These are phyloP conservation scores for Leptodermis oblonga DNA, from an alignment of 257 asterid genomes.

Conservation along the genomic window DNA sequence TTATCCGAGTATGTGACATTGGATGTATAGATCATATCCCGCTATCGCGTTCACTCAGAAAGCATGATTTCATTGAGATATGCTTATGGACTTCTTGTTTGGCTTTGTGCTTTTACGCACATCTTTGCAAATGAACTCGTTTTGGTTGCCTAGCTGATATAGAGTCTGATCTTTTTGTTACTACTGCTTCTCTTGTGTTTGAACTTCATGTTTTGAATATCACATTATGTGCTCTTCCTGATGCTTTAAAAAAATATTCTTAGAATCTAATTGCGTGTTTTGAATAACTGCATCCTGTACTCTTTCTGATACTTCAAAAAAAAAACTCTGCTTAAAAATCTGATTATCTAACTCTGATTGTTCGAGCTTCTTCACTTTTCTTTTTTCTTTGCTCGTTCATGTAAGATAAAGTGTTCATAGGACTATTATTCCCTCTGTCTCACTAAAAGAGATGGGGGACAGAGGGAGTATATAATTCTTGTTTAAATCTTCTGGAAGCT, in stretches of 20 bases:
- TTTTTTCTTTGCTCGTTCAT: too few species aligned
- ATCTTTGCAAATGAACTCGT: too few species aligned
- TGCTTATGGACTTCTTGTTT: background rate
- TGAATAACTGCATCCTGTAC: background rate
- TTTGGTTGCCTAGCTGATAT: too few species aligned
- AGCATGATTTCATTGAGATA: too few species aligned
- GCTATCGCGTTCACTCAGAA: too few species aligned
- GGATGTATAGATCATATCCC: too few species aligned
- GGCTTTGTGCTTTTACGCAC: background rate
- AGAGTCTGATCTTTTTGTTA: background rate
- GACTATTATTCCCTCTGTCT: too few species aligned
- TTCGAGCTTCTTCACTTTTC: background rate
- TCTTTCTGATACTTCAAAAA: background rate
- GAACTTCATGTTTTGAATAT: background rate
- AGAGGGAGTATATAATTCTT: too few species aligned
- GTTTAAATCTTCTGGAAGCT: too few species aligned
- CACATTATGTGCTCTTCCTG: background rate
- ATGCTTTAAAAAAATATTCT: background rate
- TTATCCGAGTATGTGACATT: too few species aligned
- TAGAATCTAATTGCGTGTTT: background rate
- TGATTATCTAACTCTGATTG: background rate
- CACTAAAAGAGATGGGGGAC: too few species aligned
- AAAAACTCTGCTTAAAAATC: background rate
- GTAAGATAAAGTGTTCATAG: too few species aligned
- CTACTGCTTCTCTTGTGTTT: background rate